Percentiles rank a stretch among this genome's conserved stretches.
Conservation (phyloP, 805 yeast genomes). For the Isabelozyma gotoi region DNA sequence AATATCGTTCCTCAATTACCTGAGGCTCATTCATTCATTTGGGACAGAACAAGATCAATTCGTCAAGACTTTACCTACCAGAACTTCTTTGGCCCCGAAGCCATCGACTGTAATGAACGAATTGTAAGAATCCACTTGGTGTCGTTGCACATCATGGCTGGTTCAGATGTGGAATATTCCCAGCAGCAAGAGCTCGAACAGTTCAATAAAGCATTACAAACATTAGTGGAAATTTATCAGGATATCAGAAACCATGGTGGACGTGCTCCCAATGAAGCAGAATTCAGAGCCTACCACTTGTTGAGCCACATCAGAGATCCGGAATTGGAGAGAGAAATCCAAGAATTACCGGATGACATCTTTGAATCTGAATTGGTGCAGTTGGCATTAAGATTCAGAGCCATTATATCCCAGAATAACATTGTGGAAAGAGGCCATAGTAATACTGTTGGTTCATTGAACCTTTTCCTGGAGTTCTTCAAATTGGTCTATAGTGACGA, state of each 20-base stretch:
- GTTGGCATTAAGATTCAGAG: slow-evolving; percentile 69
- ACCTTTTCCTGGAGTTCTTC: slow-evolving; percentile 66
- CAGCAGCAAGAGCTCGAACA: slow-evolving; percentile 96
- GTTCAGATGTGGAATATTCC: slow-evolving; percentile 66
- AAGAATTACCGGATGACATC: slow-evolving; percentile 60
- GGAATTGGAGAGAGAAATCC: slow-evolving; percentile 76
- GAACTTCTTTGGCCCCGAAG: slow-evolving; percentile 90
- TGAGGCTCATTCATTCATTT: slow-evolving; percentile 81
- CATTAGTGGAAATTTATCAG: slow-evolving; percentile 81
- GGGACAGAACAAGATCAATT: slow-evolving; percentile 97
- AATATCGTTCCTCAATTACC: slow-evolving; percentile 68
- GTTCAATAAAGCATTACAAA: slow-evolving; percentile 85
- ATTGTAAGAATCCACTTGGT: slow-evolving; percentile 87
- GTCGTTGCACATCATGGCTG: slow-evolving; percentile 84
- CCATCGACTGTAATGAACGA: slow-evolving; percentile 86
- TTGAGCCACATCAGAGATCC: slow-evolving; percentile 80
- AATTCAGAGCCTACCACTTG: slow-evolving; percentile 85
- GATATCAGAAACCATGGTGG: slow-evolving; percentile 75
- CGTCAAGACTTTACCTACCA: slow-evolving; percentile 97
- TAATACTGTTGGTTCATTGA: slow-evolving; percentile 52
- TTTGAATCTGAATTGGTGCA: slow-evolving; percentile 59
- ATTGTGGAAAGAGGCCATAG: slow-evolving; percentile 53
- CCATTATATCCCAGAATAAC: slow-evolving; percentile 62
- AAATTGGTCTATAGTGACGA: slow-evolving; percentile 43
- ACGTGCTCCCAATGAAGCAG: slow-evolving; percentile 80